Conservation (phyloP, 1,139 yeast species). For the Hansenula lynferdii region DNA sequence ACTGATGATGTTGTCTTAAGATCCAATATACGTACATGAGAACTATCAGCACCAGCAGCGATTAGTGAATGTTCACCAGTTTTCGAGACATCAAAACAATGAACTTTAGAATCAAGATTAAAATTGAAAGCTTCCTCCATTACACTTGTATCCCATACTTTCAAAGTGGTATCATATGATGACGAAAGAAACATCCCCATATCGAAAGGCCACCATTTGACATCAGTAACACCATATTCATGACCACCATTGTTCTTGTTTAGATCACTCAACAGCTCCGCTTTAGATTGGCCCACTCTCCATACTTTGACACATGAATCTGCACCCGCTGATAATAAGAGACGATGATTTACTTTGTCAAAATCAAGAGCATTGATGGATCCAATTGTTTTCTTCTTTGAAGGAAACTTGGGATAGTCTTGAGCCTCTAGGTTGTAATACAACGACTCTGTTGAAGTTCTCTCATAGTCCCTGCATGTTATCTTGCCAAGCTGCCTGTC, state of each 20-base stretch:
- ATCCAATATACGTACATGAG: constrained; percentile 67
- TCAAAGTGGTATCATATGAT: constrained; percentile 74
- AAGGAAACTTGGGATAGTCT: constrained; percentile 24
- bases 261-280: constrained; percentile 18
- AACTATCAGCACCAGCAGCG: constrained; percentile 69
- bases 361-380: constrained; percentile 64
- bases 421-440: constrained; percentile 30
- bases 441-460: constrained; percentile 32
- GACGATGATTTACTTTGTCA: constrained; percentile 47
- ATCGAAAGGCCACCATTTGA: constrained; percentile 89
- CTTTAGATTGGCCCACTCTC: constrained; percentile 27
- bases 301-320: constrained; percentile 69
- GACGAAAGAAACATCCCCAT: constrained; percentile 82
- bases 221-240: constrained; percentile 64
- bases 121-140: constrained; percentile 63
- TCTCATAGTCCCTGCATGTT: constrained; percentile 7
- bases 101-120: constrained; percentile 43
- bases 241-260: constrained; percentile 37
- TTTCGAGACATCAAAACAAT: constrained; percentile 42
- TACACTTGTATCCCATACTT: constrained; percentile 76
- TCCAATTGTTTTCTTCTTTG: constrained; percentile 30
- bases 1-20: constrained; percentile 65
- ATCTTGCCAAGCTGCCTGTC: constrained; percentile 14
- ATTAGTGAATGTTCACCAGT: constrained; percentile 49
- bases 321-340: constrained; percentile 67